Evolutionary conservation across 2,329 filamentous ascomycete genomes (phyloP), one percentile per base, ranked within the genome.

Genomic region (Waltergamsia citrina): DNA sequence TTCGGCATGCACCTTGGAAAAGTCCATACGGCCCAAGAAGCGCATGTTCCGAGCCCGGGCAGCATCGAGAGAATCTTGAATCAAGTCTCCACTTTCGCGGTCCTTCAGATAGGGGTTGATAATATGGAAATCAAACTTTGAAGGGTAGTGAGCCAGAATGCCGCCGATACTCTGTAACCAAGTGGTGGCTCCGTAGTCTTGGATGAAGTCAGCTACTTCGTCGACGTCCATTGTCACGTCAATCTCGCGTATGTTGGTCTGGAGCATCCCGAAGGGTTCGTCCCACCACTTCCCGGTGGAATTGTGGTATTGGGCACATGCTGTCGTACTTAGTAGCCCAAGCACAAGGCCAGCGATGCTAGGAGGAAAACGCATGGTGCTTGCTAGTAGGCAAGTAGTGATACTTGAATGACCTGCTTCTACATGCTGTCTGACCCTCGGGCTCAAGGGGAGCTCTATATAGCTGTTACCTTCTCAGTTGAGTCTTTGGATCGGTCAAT

Each of bases 241-340:
- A n/a, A 43, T 41, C 12, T 40, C 35, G 7, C 41, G 37, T 8
- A 43, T 26, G 33, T 43, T 42, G 15, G 39, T 39, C 28, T 43
- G 41, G 29, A 39, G 24, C 41, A 41, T 43, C 23, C 36, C 37
- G 25, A 43, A 43, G 16, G 41, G 39, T 29, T 38, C 22, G 5
- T 29, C 20, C 36, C 37, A 43, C 39, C 41, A 43, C 17, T 36
- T 26, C 11, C 17, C 19, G 12, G 27, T 25, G 19, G 11, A 20
- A 12, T 32, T 32, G 29, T n/a, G n/a, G n/a, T n/a, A n/a, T n/a
- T n/a, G n/a, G n/a, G n/a, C n/a, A n/a, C n/a, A n/a, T n/a, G n/a
- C n/a, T n/a, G n/a, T n/a, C n/a, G n/a, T n/a, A n/a, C n/a, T n/a
- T n/a, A n/a, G n/a, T n/a, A n/a, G n/a, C n/a, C n/a, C n/a, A n/a